These are phyloP conservation scores for Leccinum longicurvipes DNA, from an alignment of 768 basidiomycete genomes.

Conservation along the genomic window DNA sequence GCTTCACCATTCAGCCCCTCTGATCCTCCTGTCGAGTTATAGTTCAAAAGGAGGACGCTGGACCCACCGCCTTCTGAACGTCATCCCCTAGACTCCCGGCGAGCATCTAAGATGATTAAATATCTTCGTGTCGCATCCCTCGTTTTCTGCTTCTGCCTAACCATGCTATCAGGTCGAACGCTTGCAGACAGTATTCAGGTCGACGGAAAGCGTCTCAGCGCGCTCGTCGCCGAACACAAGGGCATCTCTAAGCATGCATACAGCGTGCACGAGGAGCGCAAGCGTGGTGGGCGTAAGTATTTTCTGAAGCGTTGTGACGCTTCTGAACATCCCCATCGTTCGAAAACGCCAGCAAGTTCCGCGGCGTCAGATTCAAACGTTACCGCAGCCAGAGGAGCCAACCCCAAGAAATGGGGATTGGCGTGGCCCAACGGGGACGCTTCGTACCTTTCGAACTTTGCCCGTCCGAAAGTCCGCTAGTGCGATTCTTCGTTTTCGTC, in stretches of 20 bases:
- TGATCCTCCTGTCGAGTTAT: not conserved
- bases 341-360: not conserved
- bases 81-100: not conserved
- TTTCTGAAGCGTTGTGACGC: constrained; percentile 17
- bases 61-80: not conserved
- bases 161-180: not conserved
- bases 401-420: constrained; percentile 52
- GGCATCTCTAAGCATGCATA: not conserved
- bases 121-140: constrained; percentile 7
- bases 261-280: constrained; percentile 12
- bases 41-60: not conserved
- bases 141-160: constrained; percentile 10
- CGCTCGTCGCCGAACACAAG: not conserved
- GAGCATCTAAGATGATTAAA: constrained; percentile 11
- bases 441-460: constrained; percentile 48
- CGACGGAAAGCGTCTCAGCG: constrained; percentile 1
- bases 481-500: constrained; percentile 25
- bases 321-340: constrained; percentile 5
- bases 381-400: not conserved
- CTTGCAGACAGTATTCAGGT: not conserved
- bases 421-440: constrained; percentile 64
- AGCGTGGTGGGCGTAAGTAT: constrained; percentile 13
- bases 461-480: constrained; percentile 41
- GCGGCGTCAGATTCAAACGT: not conserved
- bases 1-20: not conserved